A percentile compares a stretch with the other conserved stretches of the same genome.
These are phyloP conservation scores for Bruguiera gymnorhiza DNA, from an alignment of 345 rosid species.

Conservation along the genomic window DNA sequence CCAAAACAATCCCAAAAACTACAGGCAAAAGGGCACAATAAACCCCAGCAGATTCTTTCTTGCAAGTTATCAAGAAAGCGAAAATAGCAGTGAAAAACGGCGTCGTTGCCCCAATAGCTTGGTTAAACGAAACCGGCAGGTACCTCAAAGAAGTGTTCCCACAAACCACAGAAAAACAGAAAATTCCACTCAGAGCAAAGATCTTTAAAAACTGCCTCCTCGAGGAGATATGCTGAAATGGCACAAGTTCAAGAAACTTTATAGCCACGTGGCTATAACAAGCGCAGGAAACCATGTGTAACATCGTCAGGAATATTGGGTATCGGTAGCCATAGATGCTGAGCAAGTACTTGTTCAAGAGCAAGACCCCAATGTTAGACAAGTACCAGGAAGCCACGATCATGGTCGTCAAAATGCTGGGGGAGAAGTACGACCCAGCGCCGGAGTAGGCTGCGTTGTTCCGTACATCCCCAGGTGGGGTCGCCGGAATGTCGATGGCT, in stretches of 20 bases:
- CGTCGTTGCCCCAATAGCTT: slow-evolving; percentile 96
- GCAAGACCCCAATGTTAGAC: slow-evolving; percentile 92
- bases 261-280: slow-evolving; percentile 73
- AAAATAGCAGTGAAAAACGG: slow-evolving; percentile 97
- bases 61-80: slow-evolving; percentile 83
- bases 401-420: slow-evolving; percentile 56
- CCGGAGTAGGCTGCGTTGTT: slow-evolving; percentile 32
- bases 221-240: slow-evolving; percentile 76
- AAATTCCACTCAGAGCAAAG: slow-evolving; percentile 70
- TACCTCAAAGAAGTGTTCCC: slow-evolving; percentile 91
- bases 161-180: slow-evolving; percentile 92
- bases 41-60: slow-evolving; percentile 80
- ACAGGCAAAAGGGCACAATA: slow-evolving; percentile 86
- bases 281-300: slow-evolving; percentile 88
- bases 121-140: slow-evolving; percentile 96
- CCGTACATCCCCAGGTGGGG: slow-evolving; percentile 74
- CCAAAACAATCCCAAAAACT: slow-evolving; percentile 86
- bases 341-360: slow-evolving; percentile 91
- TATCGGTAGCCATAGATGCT: slow-evolving; percentile 84
- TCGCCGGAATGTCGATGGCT: slow-evolving; percentile 72
- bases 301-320: slow-evolving; percentile 93
- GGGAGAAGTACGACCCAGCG: slow-evolving; percentile 48
- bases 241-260: slow-evolving; percentile 67
- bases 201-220: slow-evolving; percentile 78
- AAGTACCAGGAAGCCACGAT: slow-evolving; percentile 87